Conservation (phyloP, 2,329 filamentous ascomycete species). For the Rutstroemia sp. region DNA sequence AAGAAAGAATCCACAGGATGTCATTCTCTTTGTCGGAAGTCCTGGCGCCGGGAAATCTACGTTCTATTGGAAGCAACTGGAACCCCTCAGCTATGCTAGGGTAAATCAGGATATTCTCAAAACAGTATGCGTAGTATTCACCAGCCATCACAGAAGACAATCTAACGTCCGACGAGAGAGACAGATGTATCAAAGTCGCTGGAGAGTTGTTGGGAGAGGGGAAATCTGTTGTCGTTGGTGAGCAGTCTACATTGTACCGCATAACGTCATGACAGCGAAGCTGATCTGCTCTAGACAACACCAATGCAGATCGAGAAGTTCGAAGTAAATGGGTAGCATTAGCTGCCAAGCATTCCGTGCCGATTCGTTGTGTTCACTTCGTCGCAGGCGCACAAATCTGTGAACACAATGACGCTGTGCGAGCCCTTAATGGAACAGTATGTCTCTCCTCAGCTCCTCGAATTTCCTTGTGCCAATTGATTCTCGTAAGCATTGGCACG, state of each 20-base stretch:
- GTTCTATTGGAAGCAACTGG: constrained; percentile 72
- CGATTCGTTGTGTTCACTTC: constrained; percentile 82
- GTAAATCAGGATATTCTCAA: constrained; percentile 90
- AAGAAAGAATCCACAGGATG: constrained; percentile 60
- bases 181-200: constrained; percentile 67
- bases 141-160: constrained; percentile 2
- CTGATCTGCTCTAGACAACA: constrained; percentile 62
- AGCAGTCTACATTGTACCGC: constrained; percentile 28
- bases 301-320: constrained; percentile 77
- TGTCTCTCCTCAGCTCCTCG: constrained; percentile 11
- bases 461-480: not conserved
- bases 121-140: constrained; percentile 39
- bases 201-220: constrained; percentile 55
- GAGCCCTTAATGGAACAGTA: constrained; percentile 51
- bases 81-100: constrained; percentile 72
- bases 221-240: constrained; percentile 71
- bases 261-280: constrained; percentile 2
- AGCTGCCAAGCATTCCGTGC: constrained; percentile 61
- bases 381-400: constrained; percentile 55
- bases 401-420: constrained; percentile 82
- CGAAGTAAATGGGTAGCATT: constrained; percentile 72
- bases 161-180: constrained; percentile 33
- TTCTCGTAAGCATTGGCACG: not conserved
- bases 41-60: constrained; percentile 90
- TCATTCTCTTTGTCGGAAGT: constrained; percentile 81